Conservation (phyloP, 169 alveolate species). For the Plasmodium relictum region DNA sequence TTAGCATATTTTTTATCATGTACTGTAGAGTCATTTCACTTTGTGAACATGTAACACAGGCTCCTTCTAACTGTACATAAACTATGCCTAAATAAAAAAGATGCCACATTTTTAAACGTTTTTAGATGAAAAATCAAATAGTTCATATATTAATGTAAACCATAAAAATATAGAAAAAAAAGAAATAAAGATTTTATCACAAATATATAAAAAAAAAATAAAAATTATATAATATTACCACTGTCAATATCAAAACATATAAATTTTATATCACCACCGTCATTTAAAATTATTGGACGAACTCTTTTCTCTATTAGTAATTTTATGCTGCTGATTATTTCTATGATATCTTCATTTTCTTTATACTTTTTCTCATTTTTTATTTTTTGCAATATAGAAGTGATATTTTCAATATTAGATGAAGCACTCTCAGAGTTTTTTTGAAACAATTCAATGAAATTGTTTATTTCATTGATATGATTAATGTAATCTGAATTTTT, state of each 20-base stretch:
- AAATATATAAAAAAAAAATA: background rate
- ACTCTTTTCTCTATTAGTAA: slow-evolving; percentile 84
- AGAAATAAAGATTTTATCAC: background rate
- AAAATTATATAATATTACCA: slow-evolving; percentile 72
- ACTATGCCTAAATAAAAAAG: slow-evolving; percentile 78
- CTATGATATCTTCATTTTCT: slow-evolving; percentile 73
- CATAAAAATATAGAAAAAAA: background rate
- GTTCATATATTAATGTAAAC: background rate
- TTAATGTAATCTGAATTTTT: slow-evolving; percentile 58
- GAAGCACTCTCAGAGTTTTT: slow-evolving; percentile 22
- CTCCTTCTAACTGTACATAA: slow-evolving; percentile 86
- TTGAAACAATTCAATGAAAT: slow-evolving; percentile 47
- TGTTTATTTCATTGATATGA: slow-evolving; percentile 62
- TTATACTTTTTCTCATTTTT: slow-evolving; percentile 61
- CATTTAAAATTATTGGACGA: slow-evolving; percentile 85
- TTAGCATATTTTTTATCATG: slow-evolving; percentile 86
- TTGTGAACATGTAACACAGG: slow-evolving; percentile 86
- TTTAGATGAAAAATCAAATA: background rate
- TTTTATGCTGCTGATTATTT: slow-evolving; percentile 84
- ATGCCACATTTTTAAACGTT: background rate
- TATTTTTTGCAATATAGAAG: slow-evolving; percentile 65
- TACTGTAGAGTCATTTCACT: slow-evolving; percentile 86
- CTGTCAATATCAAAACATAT: slow-evolving; percentile 82
- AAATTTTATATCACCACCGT: slow-evolving; percentile 86
- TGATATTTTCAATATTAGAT: slow-evolving; percentile 42